phyloP scores from a whole-genome alignment of 345 rosid genomes.

The Fremontodendron californicum region DNA sequence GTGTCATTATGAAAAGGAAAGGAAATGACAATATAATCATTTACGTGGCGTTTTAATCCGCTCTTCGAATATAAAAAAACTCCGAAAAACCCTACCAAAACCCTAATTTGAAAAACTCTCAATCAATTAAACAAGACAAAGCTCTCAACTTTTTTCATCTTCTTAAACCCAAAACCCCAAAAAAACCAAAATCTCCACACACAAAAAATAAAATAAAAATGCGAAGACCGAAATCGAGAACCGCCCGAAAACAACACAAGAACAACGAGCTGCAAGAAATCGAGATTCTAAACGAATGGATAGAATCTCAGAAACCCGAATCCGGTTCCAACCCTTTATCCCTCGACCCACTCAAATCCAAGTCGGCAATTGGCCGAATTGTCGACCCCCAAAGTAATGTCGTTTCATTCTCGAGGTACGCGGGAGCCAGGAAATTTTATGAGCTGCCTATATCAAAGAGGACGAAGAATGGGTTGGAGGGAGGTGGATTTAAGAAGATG shows the following conservation, averaged over 20 bases:
- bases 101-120: slow-evolving; percentile 8
- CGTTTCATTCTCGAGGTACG: slow-evolving; percentile 50
- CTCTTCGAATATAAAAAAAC: too few species aligned
- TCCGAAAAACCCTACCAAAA: neutral
- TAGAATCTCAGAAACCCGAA: slow-evolving; percentile 74
- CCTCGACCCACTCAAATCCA: slow-evolving; percentile 39
- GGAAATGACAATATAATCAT: too few species aligned
- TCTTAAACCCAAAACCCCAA: neutral
- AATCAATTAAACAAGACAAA: neutral
- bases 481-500: slow-evolving; percentile 52
- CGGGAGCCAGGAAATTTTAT: slow-evolving; percentile 52
- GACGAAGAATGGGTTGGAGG: slow-evolving; percentile 63
- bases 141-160: neutral
- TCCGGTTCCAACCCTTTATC: slow-evolving; percentile 82
- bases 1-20: too few species aligned
- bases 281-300: slow-evolving; percentile 58
- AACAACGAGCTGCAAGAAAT: slow-evolving; percentile 53
- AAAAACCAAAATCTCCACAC: neutral
- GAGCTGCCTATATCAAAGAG: slow-evolving; percentile 76
- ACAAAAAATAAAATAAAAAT: slow-evolving; percentile 20
- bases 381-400: slow-evolving; percentile 27
- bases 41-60: too few species aligned
- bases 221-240: slow-evolving; percentile 41
- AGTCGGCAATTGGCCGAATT: slow-evolving; percentile 52
- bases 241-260: slow-evolving; percentile 36